Conservation (phyloP, 768 basidiomycete species). For the Russula earlei region DNA sequence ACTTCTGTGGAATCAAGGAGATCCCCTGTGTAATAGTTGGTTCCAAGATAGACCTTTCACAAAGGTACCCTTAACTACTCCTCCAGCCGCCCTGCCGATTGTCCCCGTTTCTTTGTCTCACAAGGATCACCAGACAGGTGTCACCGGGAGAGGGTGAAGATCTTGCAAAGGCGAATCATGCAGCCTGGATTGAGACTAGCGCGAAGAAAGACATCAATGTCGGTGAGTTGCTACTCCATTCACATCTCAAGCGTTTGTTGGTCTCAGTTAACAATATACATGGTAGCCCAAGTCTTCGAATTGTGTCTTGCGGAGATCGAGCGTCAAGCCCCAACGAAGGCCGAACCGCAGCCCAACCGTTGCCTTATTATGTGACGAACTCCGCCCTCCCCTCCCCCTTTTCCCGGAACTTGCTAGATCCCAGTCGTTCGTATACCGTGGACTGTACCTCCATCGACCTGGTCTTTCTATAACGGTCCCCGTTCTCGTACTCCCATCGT, state of each 20-base stretch:
- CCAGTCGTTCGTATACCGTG: not conserved
- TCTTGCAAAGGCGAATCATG: slow-evolving; percentile 60
- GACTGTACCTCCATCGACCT: slow-evolving; percentile 2
- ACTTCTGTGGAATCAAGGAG: slow-evolving; percentile 73
- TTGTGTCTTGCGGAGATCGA: slow-evolving; percentile 78
- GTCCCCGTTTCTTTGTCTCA: slow-evolving; percentile 1
- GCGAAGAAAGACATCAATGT: slow-evolving; percentile 84
- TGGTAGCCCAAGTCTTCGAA: slow-evolving; percentile 72
- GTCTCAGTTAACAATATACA: slow-evolving; percentile 2
- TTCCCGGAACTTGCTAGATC: slow-evolving; percentile 3
- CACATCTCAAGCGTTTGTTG: not conserved
- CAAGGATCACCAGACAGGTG: slow-evolving; percentile 54
- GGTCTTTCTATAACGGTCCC: not conserved
- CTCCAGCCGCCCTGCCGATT: not conserved
- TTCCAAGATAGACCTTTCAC: slow-evolving; percentile 77
- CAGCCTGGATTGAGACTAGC: slow-evolving; percentile 83
- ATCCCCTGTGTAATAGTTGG: slow-evolving; percentile 94
- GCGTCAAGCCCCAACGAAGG: slow-evolving; percentile 48
- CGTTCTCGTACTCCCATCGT: slow-evolving; percentile 1
- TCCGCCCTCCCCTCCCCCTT: not conserved
- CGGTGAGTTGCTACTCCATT: slow-evolving; percentile 43
- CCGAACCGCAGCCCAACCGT: slow-evolving; percentile 34
- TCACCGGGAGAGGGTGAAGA: slow-evolving; percentile 61
- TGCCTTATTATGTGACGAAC: slow-evolving; percentile 49
- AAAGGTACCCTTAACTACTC: slow-evolving; percentile 41